Base-by-base conservation (phyloP, 768 basidiomycete genomes). In the Termitomyces sp. region DNA sequence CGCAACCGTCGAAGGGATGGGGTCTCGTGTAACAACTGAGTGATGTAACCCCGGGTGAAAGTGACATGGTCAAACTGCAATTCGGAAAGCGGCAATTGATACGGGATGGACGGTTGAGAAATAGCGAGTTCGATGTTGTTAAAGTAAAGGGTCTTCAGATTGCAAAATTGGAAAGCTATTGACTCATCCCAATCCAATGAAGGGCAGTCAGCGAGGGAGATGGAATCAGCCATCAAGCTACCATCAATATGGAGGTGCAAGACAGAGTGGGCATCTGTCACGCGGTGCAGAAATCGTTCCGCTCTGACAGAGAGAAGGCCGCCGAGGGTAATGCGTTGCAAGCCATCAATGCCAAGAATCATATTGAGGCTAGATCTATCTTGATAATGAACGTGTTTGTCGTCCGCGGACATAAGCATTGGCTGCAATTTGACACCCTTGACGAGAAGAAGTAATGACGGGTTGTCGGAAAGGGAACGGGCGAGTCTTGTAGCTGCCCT, bases 171-270 rank as follows among this genome's bases (percentile, higher is more conserved):
- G 66, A 72, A 74, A 2, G 73, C 70, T n/a, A 81, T 64, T 37
- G 67, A 67, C 51, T 82, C 79, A 61, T 82, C 79, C 81, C 82
- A 83, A 59, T 78, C 76, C 60, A 85, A 63, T 17, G 79, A 79
- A 1, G 78, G 70, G 25, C 59, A 65, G 17, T 59, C 50, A 49
- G 59, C 59, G 35, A 70, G 56, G 23, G 65, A 63, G 37, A 71
- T 53, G 23, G 65, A 64, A 41, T 64, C 52, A n/a, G 59, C 54
- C 12, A 74, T 52, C 49, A 71, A 56, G 46, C 67, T 70, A 9
- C 81, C 83, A 63, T 83, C 78, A 58, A 83, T 70, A 47, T 75
- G 75, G 17, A 83, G 64, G 35, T 75, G 70, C 44, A 65, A 67
- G 16, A 84, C 63, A 17, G 66, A 57, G 17, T 78, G 72, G 50